A percentile compares a stretch with the other conserved stretches of the same genome.
These are phyloP conservation scores for Boletus rex-veris DNA, from an alignment of 768 basidiomycete species.

Conservation along the genomic window DNA sequence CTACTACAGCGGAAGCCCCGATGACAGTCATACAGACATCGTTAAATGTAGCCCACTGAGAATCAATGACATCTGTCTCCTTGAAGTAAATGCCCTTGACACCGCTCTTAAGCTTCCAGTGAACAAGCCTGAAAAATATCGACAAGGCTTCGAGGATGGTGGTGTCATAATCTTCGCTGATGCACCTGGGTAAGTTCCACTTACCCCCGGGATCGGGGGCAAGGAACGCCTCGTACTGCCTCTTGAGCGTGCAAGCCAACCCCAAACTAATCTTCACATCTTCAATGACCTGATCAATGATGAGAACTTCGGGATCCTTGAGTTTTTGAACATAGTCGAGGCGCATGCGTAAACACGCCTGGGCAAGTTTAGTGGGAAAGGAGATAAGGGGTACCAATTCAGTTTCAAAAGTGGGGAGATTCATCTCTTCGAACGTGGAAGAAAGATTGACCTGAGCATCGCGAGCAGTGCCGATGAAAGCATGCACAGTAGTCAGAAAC, in stretches of 20 bases:
- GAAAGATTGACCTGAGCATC: conserved; percentile 82
- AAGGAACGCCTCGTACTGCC: conserved; percentile 90
- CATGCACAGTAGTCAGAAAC: conserved; percentile 81
- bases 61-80: conserved; percentile 96
- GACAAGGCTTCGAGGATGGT: conserved; percentile 84
- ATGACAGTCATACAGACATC: conserved; percentile 85
- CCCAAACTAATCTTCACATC: conserved; percentile 89
- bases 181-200: conserved; percentile 87
- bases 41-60: conserved; percentile 93
- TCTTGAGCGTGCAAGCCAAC: conserved; percentile 90
- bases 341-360: conserved; percentile 85
- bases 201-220: conserved; percentile 80
- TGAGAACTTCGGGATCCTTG: conserved; percentile 82
- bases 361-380: conserved; percentile 94
- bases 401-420: conserved; percentile 85
- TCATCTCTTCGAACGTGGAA: conserved; percentile 76
- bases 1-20: conserved; percentile 86
- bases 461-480: conserved; percentile 81
- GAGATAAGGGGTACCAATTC: conserved; percentile 89
- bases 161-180: conserved; percentile 85
- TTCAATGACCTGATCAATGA: conserved; percentile 92
- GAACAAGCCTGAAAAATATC: conserved; percentile 89
- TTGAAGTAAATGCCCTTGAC: conserved; percentile 93
- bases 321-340: conserved; percentile 86
- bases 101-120: conserved; percentile 94